Base-by-base conservation (phyloP, 179 eudicot genomes). In the Spinacia oleracea region DNA sequence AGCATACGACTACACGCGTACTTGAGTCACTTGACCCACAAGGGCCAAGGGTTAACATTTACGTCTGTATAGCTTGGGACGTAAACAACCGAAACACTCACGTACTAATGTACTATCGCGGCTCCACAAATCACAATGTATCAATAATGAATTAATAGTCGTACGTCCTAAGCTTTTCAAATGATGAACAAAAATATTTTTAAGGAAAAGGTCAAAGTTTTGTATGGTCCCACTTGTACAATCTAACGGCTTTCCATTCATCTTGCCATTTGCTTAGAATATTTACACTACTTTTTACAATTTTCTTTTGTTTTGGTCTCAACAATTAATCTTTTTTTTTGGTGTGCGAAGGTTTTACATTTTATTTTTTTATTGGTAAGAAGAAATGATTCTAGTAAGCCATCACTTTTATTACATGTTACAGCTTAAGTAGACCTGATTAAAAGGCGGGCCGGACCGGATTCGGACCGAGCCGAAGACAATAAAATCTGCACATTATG, bases 121-220 rank as follows among this genome's bases (percentile, higher is more conserved):
- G 34, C 34, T 6, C 65, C 65, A 27, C 34, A 60, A 60, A n/a
- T n/a, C n/a, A n/a, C n/a, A n/a, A n/a, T n/a, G n/a, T 59, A 25
- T 59, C 34, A 59, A 59, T 10, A 2, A 23, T 23, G 25, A 9
- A n/a, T n/a, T 55, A 21, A 20, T 48, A 48, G 14, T 48, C 11
- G 51, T 48, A 48, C 51, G 58, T 58, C 29, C 29, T 23, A n/a
- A n/a, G 62, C 31, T 7, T 58, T 58, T 23, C 31, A 56, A 58
- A n/a, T 50, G 62, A 53, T 20, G 9, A n/a, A 12, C 62, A 58
- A 5, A 58, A 11, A 1, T 23, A 58, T 23, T 21, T 21, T 58
- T 5, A 63, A 63, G 38, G 68, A 63, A 63, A 63, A 63, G 62
- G 62, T 58, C 62, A 58, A 58, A 23, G 3, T 58, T 58, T 60